Evolutionary conservation across 164 flowering plant species (phyloP).

Genomic region (Liquidambar formosana): DNA sequence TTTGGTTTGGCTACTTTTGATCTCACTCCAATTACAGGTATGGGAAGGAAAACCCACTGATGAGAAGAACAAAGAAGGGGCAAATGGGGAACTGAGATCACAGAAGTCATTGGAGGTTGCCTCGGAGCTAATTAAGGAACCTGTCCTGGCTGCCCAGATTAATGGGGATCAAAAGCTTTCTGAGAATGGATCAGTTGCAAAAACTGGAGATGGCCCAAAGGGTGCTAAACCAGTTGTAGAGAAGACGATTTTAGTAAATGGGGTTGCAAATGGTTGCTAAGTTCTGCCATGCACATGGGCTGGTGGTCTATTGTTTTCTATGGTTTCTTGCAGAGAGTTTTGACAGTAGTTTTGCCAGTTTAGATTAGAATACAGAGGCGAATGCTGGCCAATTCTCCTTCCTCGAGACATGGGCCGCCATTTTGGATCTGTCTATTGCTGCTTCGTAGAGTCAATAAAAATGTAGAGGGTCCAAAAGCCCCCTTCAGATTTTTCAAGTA

Average conservation of each 20-base stretch:
- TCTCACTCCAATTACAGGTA: conserved; percentile 30
- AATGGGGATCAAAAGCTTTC: conserved; percentile 34
- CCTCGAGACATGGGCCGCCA: conserved; percentile 4
- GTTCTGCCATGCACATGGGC: conserved; percentile 6
- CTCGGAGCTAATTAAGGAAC: conserved; percentile 28
- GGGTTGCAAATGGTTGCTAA: conserved; percentile 48
- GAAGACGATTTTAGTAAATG: conserved; percentile 33
- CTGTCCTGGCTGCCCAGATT: conserved; percentile 15
- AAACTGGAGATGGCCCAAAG: conserved; percentile 37
- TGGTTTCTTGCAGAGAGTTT: conserved; percentile 7
- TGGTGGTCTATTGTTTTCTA: conserved; percentile 8
- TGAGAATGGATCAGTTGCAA: conserved; percentile 36
- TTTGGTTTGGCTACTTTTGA: neutral
- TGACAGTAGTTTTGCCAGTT: conserved; percentile 18
- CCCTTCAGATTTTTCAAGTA: neutral
- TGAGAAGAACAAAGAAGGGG: conserved; percentile 42
- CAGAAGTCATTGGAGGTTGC: conserved; percentile 39
- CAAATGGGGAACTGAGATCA: conserved; percentile 25
- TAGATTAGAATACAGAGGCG: conserved; percentile 2
- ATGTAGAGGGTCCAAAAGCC: neutral
- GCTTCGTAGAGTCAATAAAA: neutral
- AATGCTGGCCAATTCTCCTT: conserved; percentile 2
- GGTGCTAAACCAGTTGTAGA: conserved; percentile 37
- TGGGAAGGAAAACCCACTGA: conserved; percentile 60
- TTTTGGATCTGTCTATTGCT: conserved; percentile 8